Base-by-base conservation (phyloP, 176 grass and related monocot species). In the Musa acuminata region DNA sequence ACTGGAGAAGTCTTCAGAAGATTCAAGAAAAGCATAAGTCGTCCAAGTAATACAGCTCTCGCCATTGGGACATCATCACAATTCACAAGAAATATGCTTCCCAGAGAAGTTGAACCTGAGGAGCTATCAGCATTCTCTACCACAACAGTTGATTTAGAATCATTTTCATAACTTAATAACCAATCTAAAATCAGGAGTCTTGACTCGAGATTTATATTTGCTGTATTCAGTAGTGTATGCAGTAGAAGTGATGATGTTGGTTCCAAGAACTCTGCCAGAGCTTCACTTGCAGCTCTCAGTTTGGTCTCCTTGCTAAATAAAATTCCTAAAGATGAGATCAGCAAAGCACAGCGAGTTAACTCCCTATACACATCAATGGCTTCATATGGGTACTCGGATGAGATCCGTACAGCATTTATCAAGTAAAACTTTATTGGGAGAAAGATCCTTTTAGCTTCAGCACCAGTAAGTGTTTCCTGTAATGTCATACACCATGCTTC, bases 401-500 rank as follows among this genome's bases (percentile, higher is more conserved):
- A 98, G 77, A 98, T 87, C 72, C 90, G 84, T 62, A 91, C 82
- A 84, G 88, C 86, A 89, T 98, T 98, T 75, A 93, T 93, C 67
- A 98, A 70, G 86, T 89, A 98, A 87, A 93, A 93, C 57, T 91
- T 98, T 75, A 98, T 98, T 73, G 90, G 94, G 80, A 98, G 81
- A 78, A 93, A 87, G 64, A 87, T 78, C 76, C 94, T 91, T 91
- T 84, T 98, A 68, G 90, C 94, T 80, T 91, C 94, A 85, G 90
- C 51, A 25, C 48, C 75, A 80, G 80, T 80, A 64, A 86, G 52
- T 73, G 69, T 29, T 75, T 79, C 78, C 75, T 76, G 62, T 75
- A 79, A 70, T 2, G 69, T 25, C 14, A 23, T 16, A 49, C 62
- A 77, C 90, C 85, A 91, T 83, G 64, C 74, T 77, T 93, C 79